Percentiles rank a stretch among this genome's conserved stretches.
Conservation (phyloP, 352 stramenopile genomes). For the Pythium aristosporum region DNA sequence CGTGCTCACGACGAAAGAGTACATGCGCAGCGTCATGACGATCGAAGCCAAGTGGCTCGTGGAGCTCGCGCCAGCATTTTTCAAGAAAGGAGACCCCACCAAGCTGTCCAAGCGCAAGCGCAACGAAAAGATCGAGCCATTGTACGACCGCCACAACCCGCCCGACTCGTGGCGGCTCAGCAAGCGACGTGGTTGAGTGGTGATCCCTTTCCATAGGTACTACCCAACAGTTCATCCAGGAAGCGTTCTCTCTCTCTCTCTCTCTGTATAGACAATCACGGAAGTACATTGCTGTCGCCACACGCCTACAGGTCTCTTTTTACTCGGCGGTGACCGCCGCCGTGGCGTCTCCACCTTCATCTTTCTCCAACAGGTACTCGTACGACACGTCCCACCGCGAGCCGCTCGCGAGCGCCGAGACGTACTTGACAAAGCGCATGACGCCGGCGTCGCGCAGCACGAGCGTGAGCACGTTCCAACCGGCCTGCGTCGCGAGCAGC, state of each 20-base stretch:
- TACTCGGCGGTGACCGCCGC: background rate
- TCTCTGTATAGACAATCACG: background rate
- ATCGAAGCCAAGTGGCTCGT: slow-evolving; percentile 99
- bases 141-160: slow-evolving; percentile 98
- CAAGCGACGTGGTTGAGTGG: slow-evolving; percentile 89
- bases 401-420: slow-evolving; percentile 72
- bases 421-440: slow-evolving; percentile 94
- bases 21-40: slow-evolving; percentile 99
- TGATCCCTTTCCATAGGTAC: background rate
- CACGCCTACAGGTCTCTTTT: background rate
- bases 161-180: slow-evolving; percentile 97
- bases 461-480: slow-evolving; percentile 89
- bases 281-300: background rate
- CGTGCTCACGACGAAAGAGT: slow-evolving; percentile 94
- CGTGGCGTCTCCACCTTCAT: background rate
- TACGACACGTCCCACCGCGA: slow-evolving; percentile 87
- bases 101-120: slow-evolving; percentile 98
- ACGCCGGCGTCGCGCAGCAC: slow-evolving; percentile 86
- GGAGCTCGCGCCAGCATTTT: slow-evolving; percentile 95
- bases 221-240: too few species aligned
- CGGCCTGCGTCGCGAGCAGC: slow-evolving; percentile 84
- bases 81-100: slow-evolving; percentile 97
- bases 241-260: too few species aligned
- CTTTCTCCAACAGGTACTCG: slow-evolving; percentile 33
- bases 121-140: slow-evolving; percentile 99